Evolutionary conservation across 345 rosid genomes (phyloP), one percentile per base, ranked within the genome.

Genomic region (Brassica juncea): DNA sequence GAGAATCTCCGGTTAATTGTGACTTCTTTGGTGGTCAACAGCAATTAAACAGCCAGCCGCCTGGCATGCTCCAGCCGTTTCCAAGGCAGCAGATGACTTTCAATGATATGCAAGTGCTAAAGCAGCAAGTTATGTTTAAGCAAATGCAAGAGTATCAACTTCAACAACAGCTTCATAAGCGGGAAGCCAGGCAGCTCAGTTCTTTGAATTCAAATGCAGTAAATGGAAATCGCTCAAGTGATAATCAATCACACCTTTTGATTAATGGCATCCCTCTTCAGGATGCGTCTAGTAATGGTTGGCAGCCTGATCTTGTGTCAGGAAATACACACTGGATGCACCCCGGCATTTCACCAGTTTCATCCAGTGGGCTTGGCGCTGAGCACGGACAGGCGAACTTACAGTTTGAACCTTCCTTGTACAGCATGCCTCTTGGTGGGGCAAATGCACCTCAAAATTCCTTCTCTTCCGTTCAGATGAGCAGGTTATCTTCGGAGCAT

Each of bases 81-180:
- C 85, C 92, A 16, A 88, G 89, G 85, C 98, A 89, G 86, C 93
- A 87, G 81, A 80, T 87, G 31, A 91, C 89, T 74, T 80, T 84
- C 74, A 84, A 71, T 83, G 99, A 91, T 61, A 81, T 90, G 91
- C 97, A 90, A 81, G 82, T 95, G 21, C 49, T 91, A 44, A 97
- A 93, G 80, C 93, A 95, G 72, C 90, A 91, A 68, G 72, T 85
- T 65, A 86, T 93, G 86, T 70, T 78, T 37, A 93, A 85, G 85
- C 92, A 93, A 84, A 83, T 91, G 84, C 96, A 91, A 69, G 96
- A 91, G 47, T 78, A 85, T 68, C 98, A 93, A 79, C 86, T 93
- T 77, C 97, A 88, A 84, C 89, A 87, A 71, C 88, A 87, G 15
- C 80, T 87, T 74, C 87, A 84, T 69, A 88, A 85, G 61, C 71